Evolutionary conservation across 1,139 yeast genomes (phyloP).

Genomic region (Yamadazyma atmosphaerica): DNA sequence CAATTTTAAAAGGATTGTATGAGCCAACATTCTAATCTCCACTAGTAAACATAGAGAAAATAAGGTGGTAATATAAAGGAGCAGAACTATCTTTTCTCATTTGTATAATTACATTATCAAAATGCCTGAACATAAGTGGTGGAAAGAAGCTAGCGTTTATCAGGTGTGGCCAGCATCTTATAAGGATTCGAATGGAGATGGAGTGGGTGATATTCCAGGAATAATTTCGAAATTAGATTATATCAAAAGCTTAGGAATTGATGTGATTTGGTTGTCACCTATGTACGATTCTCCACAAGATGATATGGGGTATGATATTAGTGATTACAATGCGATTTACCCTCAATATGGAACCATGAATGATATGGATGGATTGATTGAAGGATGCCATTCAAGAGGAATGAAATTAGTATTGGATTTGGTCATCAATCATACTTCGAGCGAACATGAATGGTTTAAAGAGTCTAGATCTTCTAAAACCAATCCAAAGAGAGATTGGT

Average conservation of each 20-base stretch:
- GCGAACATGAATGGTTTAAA: conserved; percentile 56
- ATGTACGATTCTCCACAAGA: conserved; percentile 58
- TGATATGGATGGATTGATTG: conserved; percentile 49
- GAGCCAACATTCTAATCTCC: too few species aligned
- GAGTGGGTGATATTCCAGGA: conserved; percentile 56
- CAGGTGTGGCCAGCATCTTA: conserved; percentile 62
- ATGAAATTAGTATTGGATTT: conserved; percentile 54
- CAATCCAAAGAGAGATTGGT: conserved; percentile 62
- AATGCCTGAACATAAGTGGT: conserved; percentile 34
- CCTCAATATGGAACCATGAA: conserved; percentile 53
- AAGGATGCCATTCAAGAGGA: conserved; percentile 46
- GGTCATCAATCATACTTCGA: conserved; percentile 59
- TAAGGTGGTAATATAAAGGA: background rate
- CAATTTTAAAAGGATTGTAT: too few species aligned
- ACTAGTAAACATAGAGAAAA: too few species aligned
- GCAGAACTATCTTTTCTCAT: background rate
- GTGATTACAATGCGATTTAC: conserved; percentile 52
- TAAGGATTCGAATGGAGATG: conserved; percentile 58
- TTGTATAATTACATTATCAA: background rate
- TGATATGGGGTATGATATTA: conserved; percentile 64
- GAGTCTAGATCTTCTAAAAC: conserved; percentile 51
- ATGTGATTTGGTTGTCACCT: conserved; percentile 57
- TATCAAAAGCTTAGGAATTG: conserved; percentile 49
- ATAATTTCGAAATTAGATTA: conserved; percentile 52
- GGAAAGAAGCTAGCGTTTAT: conserved; percentile 57